Evolutionary conservation across 176 grass and related monocot genomes (phyloP).

Genomic region (Eleusine coracana): DNA sequence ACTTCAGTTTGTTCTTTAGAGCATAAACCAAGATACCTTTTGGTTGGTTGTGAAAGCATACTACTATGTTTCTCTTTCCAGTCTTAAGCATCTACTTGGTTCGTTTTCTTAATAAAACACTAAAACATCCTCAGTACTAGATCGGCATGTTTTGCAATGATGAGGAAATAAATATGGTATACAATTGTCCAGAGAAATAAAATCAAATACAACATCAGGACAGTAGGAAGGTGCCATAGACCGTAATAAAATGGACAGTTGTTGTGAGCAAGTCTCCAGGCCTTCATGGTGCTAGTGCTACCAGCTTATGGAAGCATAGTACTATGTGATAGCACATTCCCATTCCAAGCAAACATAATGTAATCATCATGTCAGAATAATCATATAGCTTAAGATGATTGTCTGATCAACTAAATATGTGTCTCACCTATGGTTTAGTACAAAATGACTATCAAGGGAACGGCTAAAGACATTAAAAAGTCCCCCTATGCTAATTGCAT

Average conservation of each 20-base stretch:
- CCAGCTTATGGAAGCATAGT: background rate
- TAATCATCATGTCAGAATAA: background rate
- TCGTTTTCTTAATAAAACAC: background rate
- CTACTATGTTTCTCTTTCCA: background rate
- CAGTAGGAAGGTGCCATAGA: conserved; percentile 15
- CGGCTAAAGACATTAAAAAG: background rate
- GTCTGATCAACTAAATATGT: background rate
- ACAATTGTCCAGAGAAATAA: conserved; percentile 1
- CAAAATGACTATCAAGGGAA: conserved; percentile 8
- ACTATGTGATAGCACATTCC: conserved; percentile 5
- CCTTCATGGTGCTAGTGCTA: background rate
- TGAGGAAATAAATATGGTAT: background rate
- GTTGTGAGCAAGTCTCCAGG: background rate
- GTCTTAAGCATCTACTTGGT: conserved; percentile 10
- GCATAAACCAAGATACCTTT: background rate
- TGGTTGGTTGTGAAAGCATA: background rate
- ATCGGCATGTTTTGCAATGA: conserved; percentile 5
- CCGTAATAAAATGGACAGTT: background rate
- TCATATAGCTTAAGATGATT: background rate
- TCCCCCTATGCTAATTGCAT: background rate
- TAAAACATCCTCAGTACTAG: background rate
- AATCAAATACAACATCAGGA: background rate
- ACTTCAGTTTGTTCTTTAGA: background rate
- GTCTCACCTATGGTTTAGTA: conserved; percentile 10
- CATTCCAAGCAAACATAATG: conserved; percentile 1